Evolutionary conservation across 2,329 filamentous ascomycete species (phyloP).

Genomic region (Lasiodiplodia sp.): DNA sequence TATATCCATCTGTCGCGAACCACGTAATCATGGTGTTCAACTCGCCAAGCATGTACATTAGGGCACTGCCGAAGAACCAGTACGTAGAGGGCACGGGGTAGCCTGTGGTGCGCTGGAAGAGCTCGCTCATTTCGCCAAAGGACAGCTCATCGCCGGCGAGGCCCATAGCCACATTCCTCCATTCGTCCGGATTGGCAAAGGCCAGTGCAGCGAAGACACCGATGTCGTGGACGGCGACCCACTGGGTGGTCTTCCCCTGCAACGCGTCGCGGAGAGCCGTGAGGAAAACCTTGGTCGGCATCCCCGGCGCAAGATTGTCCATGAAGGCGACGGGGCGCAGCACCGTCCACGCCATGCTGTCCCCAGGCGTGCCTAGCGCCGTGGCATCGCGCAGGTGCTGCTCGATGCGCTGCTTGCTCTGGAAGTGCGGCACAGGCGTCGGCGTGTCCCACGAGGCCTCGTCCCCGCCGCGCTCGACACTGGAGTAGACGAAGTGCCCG

Average conservation of each 20-base stretch:
- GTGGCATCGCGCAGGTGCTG: slow-evolving; percentile 62
- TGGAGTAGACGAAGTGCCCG: slow-evolving; percentile 69
- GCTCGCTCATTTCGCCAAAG: slow-evolving; percentile 52
- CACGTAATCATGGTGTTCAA: slow-evolving; percentile 59
- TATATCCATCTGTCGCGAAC: slow-evolving; percentile 58
- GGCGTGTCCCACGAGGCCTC: slow-evolving; percentile 57
- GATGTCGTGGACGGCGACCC: slow-evolving; percentile 56
- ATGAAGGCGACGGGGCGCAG: slow-evolving; percentile 69
- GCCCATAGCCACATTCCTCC: slow-evolving; percentile 50
- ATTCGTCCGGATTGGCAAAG: slow-evolving; percentile 55
- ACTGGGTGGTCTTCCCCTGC: slow-evolving; percentile 52
- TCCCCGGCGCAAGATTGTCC: slow-evolving; percentile 62
- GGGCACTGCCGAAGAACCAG: slow-evolving; percentile 47
- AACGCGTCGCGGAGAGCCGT: slow-evolving; percentile 53
- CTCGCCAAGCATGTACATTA: slow-evolving; percentile 55
- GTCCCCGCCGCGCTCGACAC: slow-evolving; percentile 69
- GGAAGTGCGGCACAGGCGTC: slow-evolving; percentile 66
- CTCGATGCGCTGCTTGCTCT: slow-evolving; percentile 68
- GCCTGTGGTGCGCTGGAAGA: slow-evolving; percentile 58
- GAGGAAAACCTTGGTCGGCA: slow-evolving; percentile 58
- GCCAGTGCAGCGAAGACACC: slow-evolving; percentile 60
- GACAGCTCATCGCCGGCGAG: slow-evolving; percentile 63
- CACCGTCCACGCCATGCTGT: slow-evolving; percentile 66
- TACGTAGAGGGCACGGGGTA: slow-evolving; percentile 53
- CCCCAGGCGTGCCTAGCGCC: slow-evolving; percentile 44